Evolutionary conservation across 73 alveolate genomes (phyloP), one percentile per base, ranked within the genome.

Genomic region (Effrenium voratum): DNA sequence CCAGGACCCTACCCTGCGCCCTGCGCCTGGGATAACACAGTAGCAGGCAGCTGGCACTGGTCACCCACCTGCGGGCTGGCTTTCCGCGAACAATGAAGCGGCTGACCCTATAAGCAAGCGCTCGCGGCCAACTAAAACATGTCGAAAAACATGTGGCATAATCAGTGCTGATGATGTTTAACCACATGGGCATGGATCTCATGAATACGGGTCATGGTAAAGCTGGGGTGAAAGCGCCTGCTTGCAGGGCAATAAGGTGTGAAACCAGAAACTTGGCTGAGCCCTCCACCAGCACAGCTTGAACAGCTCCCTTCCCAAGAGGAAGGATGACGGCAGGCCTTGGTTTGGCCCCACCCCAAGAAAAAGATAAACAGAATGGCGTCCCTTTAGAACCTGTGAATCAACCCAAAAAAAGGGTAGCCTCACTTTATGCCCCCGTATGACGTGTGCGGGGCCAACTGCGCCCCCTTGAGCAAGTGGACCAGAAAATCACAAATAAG

Each of bases 41-140:
- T 91, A 12, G 98, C 98, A 32, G 98, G 98, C 28, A 91, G 77
- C 76, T 91, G 98, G 44, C 98, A 91, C 47, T 91, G 98, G 76
- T 91, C 98, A 10, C 98, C 98, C 13, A 91, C 95, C 95, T 87
- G n/a, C 81, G 2, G 47, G 46, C 46, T 1, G 26, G 79, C 15
- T 13, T 24, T n/a, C 16, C n/a, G 8, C 10, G 44, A 5, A 28
- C 2, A n/a, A 66, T 24, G 41, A 66, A 2, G 30, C 10, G 79
- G 79, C 2, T 28, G 79, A 26, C 79, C 43, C n/a, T n/a, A n/a
- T n/a, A n/a, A n/a, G n/a, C n/a, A n/a, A n/a, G n/a, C n/a, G n/a
- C n/a, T n/a, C n/a, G n/a, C n/a, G n/a, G n/a, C n/a, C n/a, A n/a
- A n/a, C n/a, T n/a, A n/a, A n/a, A n/a, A n/a, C n/a, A n/a, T n/a